phyloP scores from a whole-genome alignment of 345 rosid species.

The Crucihimalaya himalaica region DNA sequence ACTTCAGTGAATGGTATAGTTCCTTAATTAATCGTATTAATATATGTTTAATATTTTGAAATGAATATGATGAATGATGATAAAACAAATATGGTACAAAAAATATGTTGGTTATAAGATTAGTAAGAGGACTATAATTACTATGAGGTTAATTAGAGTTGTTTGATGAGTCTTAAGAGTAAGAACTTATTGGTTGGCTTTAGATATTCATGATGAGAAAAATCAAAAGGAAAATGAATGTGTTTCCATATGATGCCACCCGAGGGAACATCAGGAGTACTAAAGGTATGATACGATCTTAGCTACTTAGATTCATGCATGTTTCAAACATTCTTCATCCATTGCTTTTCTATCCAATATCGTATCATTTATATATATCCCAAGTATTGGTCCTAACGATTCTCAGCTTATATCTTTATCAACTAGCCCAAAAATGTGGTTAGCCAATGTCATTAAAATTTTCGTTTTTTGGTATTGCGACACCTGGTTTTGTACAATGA shows the following conservation, averaged over 20 bases:
- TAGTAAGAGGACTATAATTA: background rate
- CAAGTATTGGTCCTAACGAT: slow-evolving; percentile 8
- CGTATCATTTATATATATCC: slow-evolving; percentile 5
- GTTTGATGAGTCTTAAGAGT: slow-evolving; percentile 1
- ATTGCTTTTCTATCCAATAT: slow-evolving; percentile 26
- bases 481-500: background rate
- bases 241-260: slow-evolving; percentile 33
- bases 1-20: background rate
- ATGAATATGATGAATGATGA: slow-evolving; percentile 4
- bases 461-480: background rate
- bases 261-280: slow-evolving; percentile 35
- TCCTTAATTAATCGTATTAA: background rate
- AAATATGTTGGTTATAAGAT: background rate
- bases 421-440: background rate
- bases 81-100: background rate
- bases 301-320: slow-evolving; percentile 43
- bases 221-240: slow-evolving; percentile 41
- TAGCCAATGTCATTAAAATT: background rate
- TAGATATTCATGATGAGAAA: slow-evolving; percentile 34
- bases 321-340: slow-evolving; percentile 32
- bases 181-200: slow-evolving; percentile 20
- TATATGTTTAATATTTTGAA: background rate
- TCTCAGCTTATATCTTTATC: slow-evolving; percentile 12
- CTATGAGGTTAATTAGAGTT: background rate
- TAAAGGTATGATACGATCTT: slow-evolving; percentile 25